Percentiles rank a stretch among this genome's conserved stretches.
These are phyloP conservation scores for Wickerhamiella vanderwaltii DNA, from an alignment of 805 yeast genomes.

Conservation along the genomic window DNA sequence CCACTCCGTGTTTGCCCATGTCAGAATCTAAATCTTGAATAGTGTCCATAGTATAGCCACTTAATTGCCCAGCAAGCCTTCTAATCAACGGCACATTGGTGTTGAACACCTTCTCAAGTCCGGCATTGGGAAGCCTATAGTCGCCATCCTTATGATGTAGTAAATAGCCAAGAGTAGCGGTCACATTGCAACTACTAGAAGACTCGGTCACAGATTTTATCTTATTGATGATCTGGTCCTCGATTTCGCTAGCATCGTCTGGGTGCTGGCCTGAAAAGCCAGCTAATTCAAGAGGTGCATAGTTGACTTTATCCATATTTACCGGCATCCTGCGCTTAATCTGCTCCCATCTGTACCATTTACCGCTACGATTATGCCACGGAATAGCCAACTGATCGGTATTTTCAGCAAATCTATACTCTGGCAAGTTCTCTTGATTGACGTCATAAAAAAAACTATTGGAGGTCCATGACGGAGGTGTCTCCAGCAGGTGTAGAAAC, in stretches of 20 bases:
- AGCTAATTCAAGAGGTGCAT: not conserved
- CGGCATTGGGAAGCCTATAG: conserved; percentile 14
- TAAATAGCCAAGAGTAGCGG: conserved; percentile 26
- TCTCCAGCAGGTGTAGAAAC: conserved; percentile 13
- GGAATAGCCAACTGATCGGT: conserved; percentile 21
- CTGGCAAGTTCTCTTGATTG: conserved; percentile 8
- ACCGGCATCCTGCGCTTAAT: conserved; percentile 11
- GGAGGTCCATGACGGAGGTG: conserved; percentile 13
- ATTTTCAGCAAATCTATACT: conserved; percentile 13
- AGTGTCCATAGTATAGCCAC: conserved; percentile 18
- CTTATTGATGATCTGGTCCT: not conserved
- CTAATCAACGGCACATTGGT: conserved; percentile 24
- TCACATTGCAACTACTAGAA: conserved; percentile 14
- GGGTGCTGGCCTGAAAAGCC: not conserved
- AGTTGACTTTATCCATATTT: not conserved
- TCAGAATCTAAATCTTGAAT: conserved; percentile 14
- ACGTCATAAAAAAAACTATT: conserved; percentile 15
- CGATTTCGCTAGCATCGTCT: not conserved
- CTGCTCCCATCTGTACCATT: conserved; percentile 22
- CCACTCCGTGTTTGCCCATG: not conserved
- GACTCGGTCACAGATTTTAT: not conserved
- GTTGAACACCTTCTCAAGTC: conserved; percentile 19
- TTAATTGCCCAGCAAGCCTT: conserved; percentile 20
- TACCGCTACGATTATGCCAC: conserved; percentile 22
- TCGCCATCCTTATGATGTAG: conserved; percentile 18